phyloP scores from a whole-genome alignment of 2,329 filamentous ascomycete species.

The Calcarisporium arbuscula region DNA sequence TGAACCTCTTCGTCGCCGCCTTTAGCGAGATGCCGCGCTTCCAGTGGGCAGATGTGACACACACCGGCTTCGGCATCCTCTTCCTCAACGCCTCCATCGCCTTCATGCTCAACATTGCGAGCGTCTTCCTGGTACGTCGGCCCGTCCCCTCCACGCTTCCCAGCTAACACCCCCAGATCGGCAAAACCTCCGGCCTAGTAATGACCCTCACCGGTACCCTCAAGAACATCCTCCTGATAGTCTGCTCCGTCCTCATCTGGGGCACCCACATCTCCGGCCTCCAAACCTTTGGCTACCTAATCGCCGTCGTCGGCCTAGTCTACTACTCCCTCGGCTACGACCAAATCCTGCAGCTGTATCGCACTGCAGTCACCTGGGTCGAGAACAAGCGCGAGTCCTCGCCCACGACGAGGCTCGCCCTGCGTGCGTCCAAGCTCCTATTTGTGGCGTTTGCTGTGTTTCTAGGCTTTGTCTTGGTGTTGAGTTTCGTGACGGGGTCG shows the following conservation, averaged over 20 bases:
- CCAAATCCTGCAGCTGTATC: constrained; percentile 20
- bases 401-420: too few species aligned
- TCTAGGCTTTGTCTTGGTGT: too few species aligned
- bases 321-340: constrained; percentile 42
- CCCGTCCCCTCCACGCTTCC: neutral
- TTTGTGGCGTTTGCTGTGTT: too few species aligned
- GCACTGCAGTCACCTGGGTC: constrained; percentile 17
- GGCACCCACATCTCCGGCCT: constrained; percentile 61
- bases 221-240: constrained; percentile 80
- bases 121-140: constrained; percentile 71
- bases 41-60: constrained; percentile 58
- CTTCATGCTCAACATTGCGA: constrained; percentile 75
- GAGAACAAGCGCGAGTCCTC: constrained; percentile 15
- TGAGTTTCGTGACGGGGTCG: too few species aligned
- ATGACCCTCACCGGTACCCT: constrained; percentile 82
- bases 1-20: constrained; percentile 68
- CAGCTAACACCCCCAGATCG: constrained; percentile 52
- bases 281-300: constrained; percentile 71
- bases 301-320: constrained; percentile 52
- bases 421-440: too few species aligned
- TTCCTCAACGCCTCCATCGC: constrained; percentile 71
- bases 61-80: constrained; percentile 59
- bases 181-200: constrained; percentile 79
- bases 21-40: constrained; percentile 63
- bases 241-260: constrained; percentile 72